Evolutionary conservation across 306 rosid species (phyloP), one percentile per base, ranked within the genome.

Genomic region (Dalbergia oliveri): DNA sequence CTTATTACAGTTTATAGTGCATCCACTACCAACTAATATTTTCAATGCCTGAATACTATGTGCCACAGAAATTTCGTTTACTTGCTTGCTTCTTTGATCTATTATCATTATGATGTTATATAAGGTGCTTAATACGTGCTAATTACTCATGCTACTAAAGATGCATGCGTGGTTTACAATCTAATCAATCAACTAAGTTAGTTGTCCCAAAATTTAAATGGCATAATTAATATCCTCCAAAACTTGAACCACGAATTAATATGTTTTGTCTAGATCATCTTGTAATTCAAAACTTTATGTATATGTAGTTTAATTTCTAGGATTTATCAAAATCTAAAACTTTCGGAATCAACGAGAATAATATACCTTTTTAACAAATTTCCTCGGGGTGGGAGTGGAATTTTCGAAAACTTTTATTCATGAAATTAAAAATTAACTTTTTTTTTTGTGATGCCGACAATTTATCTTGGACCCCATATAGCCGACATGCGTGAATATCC

Each of bases 401-500:
- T 49, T 18, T 39, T 51, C 0, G 5, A 51, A 79, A 60, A 69
- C 60, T 8, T 47, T 47, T 3, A 12, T 45, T 9, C 23, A 78
- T 45, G 41, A 68, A 49, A 12, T 49, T 49, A 3, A 8, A 49
- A 7, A 6, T 7, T 2, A 7, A 43, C 1, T 19, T 35, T 77
- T 62, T 21, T 6, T 16, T 57, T n/a, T 39, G 59, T 82, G 57
- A 80, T 62, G 31, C 72, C 77, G 53, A 83, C 73, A 54, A 74
- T 74, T 65, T 76, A 50, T 57, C 18, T 81, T 82, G 83, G 83
- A 85, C 82, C 86, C 66, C 90, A 53, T 16, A 18, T 51, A 33
- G 56, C 86, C 78, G 83, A 87, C 91, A 89, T 79, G 84, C 82
- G 82, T 84, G 86, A 77, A 80, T 72, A 80, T 72, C 69, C 76